Evolutionary conservation across 345 rosid species (phyloP).

Genomic region (Citrus unshiu): DNA sequence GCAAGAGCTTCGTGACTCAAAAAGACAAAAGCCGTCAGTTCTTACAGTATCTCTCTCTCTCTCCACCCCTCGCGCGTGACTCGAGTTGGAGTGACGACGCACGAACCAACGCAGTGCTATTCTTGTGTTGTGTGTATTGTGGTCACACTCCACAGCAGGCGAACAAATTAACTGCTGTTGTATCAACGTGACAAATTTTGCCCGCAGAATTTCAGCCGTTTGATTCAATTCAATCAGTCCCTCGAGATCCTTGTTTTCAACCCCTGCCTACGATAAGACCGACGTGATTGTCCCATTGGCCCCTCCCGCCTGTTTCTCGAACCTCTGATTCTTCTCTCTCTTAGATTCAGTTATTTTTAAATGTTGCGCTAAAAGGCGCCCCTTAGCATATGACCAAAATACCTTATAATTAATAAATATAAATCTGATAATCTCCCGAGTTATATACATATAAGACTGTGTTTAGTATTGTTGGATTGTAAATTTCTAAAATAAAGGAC

Average conservation of each 20-base stretch:
- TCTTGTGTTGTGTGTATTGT: neutral
- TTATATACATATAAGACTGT: no score
- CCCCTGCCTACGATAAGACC: neutral
- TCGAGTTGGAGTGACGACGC: neutral
- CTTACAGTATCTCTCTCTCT: neutral
- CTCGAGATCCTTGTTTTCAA: conserved; percentile 1
- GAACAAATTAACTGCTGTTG: conserved; percentile 3
- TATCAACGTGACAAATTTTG: neutral
- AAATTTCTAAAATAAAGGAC: neutral
- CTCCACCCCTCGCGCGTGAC: neutral
- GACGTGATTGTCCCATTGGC: neutral
- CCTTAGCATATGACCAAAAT: neutral
- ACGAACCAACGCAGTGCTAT: neutral
- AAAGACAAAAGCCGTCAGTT: neutral
- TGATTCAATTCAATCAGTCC: neutral
- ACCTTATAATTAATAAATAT: no score
- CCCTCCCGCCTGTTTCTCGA: neutral
- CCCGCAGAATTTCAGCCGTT: neutral
- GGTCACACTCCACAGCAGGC: neutral
- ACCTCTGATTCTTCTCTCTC: neutral
- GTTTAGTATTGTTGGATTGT: no score
- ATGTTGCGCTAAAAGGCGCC: neutral
- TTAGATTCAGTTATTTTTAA: neutral
- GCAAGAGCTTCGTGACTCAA: neutral
- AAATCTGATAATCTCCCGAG: no score